These are phyloP conservation scores for Wickerhamomyces tratensis DNA, from an alignment of 805 yeast species.

Conservation along the genomic window DNA sequence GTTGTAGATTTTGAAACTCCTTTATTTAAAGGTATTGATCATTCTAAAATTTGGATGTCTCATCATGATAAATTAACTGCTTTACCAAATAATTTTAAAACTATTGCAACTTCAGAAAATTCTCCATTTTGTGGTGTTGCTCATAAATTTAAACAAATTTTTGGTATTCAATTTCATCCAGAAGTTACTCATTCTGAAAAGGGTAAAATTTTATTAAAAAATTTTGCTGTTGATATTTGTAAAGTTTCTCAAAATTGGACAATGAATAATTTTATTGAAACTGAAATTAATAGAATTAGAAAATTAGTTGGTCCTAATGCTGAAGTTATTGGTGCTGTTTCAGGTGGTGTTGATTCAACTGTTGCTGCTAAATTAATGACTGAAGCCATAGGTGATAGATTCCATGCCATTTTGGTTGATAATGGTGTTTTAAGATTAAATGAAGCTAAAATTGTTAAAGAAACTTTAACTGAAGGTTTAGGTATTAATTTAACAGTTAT, in stretches of 20 bases:
- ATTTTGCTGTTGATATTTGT: conserved; percentile 91
- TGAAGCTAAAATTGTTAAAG: conserved; percentile 83
- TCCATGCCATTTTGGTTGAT: conserved; percentile 97
- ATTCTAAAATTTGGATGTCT: conserved; percentile 98
- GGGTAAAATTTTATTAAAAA: conserved; percentile 80
- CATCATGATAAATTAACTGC: conserved; percentile 94
- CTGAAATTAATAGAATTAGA: conserved; percentile 90
- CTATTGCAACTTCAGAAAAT: conserved; percentile 86
- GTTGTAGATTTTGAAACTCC: conserved; percentile 61
- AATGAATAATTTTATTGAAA: conserved; percentile 95
- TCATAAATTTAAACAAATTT: conserved; percentile 62
- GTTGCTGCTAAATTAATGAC: conserved; percentile 98
- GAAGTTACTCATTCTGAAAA: conserved; percentile 94
- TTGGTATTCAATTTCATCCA: conserved; percentile 98
- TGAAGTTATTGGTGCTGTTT: conserved; percentile 98
- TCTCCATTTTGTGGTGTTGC: conserved; percentile 95
- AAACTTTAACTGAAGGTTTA: conserved; percentile 84
- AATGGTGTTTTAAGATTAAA: conserved; percentile 95
- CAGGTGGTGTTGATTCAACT: conserved; percentile 99
- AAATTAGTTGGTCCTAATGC: conserved; percentile 93
- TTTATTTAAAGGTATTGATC: conserved; percentile 80
- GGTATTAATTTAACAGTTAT: conserved; percentile 93
- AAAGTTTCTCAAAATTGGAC: conserved; percentile 87
- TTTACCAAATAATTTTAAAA: conserved; percentile 80
- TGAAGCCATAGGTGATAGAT: conserved; percentile 96